A percentile compares a stretch with the other conserved stretches of the same genome.
phyloP scores from a whole-genome alignment of 2,329 filamentous ascomycete species.

The Fusarium nodosum region DNA sequence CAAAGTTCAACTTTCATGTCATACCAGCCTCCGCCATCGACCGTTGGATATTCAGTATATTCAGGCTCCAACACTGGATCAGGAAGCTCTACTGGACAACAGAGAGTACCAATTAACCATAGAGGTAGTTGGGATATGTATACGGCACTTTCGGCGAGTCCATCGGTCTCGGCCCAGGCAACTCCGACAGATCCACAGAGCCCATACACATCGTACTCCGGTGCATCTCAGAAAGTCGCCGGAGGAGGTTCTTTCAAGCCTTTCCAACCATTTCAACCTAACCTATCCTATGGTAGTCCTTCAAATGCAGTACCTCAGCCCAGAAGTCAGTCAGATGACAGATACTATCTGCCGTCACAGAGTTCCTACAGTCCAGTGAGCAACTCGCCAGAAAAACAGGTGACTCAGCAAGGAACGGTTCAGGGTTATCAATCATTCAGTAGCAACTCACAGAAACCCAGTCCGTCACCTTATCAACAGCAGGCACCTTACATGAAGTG shows the following conservation, averaged over 20 bases:
- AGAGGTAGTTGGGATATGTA: slow-evolving; percentile 21
- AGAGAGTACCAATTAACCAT: background rate
- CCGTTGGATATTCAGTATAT: background rate
- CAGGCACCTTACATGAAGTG: background rate
- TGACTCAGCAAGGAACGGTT: background rate
- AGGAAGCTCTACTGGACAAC: too few species aligned
- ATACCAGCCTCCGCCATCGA: background rate
- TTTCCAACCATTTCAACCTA: slow-evolving; percentile 10
- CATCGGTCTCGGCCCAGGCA: background rate
- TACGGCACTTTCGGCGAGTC: background rate
- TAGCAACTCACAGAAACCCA: background rate
- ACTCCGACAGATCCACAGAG: background rate
- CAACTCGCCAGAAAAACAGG: background rate
- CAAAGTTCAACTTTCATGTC: background rate
- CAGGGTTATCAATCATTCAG: background rate
- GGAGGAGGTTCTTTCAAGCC: background rate
- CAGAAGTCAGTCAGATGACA: background rate
- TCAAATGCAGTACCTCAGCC: background rate
- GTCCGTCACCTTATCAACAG: background rate
- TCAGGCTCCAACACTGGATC: background rate
- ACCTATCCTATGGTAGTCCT: too few species aligned
- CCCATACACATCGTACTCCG: slow-evolving; percentile 4
- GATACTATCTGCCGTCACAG: background rate
- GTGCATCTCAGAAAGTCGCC: background rate
- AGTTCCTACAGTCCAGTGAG: background rate